phyloP scores from a whole-genome alignment of 2,329 filamentous ascomycete species.

The Arthrobotrys pseudoclavata region DNA sequence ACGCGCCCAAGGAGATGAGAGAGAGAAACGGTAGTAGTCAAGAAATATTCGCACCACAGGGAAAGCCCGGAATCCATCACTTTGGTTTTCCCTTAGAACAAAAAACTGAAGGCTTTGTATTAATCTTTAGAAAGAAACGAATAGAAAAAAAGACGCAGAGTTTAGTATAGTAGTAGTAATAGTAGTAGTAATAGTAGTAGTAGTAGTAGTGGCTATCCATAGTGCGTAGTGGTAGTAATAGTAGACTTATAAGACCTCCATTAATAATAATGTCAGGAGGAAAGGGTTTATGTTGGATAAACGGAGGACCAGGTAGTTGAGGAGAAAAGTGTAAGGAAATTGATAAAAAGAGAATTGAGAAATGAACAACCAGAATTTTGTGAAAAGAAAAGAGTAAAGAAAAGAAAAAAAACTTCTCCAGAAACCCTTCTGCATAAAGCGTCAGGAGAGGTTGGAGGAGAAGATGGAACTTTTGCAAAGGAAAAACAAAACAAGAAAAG shows the following conservation, averaged over 20 bases:
- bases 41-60: constrained; percentile 38
- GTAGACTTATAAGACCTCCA: constrained; percentile 25
- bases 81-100: constrained; percentile 58
- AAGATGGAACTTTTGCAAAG: constrained; percentile 51
- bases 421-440: constrained; percentile 58
- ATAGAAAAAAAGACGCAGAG: constrained; percentile 55
- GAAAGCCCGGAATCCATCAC: constrained; percentile 38
- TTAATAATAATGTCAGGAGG: constrained; percentile 62
- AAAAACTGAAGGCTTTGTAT: constrained; percentile 61
- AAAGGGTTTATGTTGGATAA: constrained; percentile 53
- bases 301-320: constrained; percentile 26
- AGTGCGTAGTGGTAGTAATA: constrained; percentile 4
- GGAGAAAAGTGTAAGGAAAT: background rate
- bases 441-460: constrained; percentile 39
- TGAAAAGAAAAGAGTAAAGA: constrained; percentile 3
- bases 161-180: constrained; percentile 44
- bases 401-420: constrained; percentile 10
- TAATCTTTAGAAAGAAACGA: constrained; percentile 37
- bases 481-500: constrained; percentile 9
- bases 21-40: constrained; percentile 56
- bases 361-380: constrained; percentile 1
- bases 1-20: constrained; percentile 4
- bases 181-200: constrained; percentile 4
- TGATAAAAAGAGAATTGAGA: constrained; percentile 9
- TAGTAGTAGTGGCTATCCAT: constrained; percentile 15